phyloP scores from a whole-genome alignment of 805 yeast species.

The Wickerhamomyces canadensis region DNA sequence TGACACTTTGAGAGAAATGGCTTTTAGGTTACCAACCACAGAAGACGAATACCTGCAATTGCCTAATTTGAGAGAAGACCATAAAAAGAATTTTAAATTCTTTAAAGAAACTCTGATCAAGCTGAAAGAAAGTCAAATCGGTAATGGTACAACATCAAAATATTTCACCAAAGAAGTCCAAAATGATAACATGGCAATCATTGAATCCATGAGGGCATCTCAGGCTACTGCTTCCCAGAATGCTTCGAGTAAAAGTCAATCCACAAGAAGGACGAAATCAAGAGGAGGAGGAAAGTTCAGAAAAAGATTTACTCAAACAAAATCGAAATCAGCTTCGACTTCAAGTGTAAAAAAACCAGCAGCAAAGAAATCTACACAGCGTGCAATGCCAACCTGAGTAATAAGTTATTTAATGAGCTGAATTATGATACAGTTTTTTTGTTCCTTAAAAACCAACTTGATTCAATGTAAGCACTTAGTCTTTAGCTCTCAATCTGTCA shows the following conservation, averaged over 20 bases:
- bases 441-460: no score
- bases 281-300: neutral
- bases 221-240: conserved; percentile 4
- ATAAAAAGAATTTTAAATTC: conserved; percentile 28
- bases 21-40: conserved; percentile 46
- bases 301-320: neutral
- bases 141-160: conserved; percentile 13
- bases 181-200: conserved; percentile 12
- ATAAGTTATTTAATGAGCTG: no score
- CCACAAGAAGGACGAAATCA: neutral
- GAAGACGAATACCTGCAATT: conserved; percentile 39
- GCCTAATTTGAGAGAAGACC: conserved; percentile 24
- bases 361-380: neutral
- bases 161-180: conserved; percentile 14
- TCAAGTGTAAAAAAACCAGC: neutral
- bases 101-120: conserved; percentile 33
- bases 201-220: conserved; percentile 19
- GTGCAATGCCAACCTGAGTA: conserved; percentile 4
- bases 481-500: no score
- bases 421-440: no score
- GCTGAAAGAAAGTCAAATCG: conserved; percentile 8
- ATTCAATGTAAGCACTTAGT: no score
- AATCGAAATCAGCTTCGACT: neutral
- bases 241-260: neutral
- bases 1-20: conserved; percentile 47